Base-by-base conservation (phyloP, 129 eudicot genomes). In the Flaveria ramosissima region DNA sequence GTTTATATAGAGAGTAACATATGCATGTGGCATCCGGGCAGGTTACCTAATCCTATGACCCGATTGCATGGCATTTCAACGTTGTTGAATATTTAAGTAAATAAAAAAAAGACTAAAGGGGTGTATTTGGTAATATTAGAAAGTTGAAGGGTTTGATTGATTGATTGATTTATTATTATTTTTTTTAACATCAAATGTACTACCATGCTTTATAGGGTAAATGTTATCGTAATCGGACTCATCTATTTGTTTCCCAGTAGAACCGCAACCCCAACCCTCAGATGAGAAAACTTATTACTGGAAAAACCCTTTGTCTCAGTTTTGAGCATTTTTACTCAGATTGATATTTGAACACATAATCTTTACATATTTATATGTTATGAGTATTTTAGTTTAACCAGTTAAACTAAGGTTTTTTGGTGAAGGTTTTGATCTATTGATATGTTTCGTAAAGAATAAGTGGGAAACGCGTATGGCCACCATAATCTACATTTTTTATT, bases 31-130 rank as follows among this genome's bases (percentile, higher is more conserved):
- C 21, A 41, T 67, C 17, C 15, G 83, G 79, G 88, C 88, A 82
- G 93, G 87, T 89, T 70, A 89, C 93, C 93, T 84, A 88, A 79
- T 84, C 36, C 72, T 23, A 26, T 46, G 86, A 79, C 83, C 70
- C 70, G 11, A 68, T 82, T 82, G 92, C 89, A 87, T 84, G 89
- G 83, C 67, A 61, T 67, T 79, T 79, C 82, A 39, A 76, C 82
- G 78, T 81, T 56, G 68, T 80, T 67, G 61, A 73, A 72, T 61
- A 39, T 60, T 32, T 36, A 55, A 15, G 70, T 46, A 26, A 50
- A 77, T 51, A 53, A 17, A 60, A 4, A 73, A 7, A 73, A 10
- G 4, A 84, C 30, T 74, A 45, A 67, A 74, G 75, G 79, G 84
- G 64, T 63, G 63, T 56, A 60, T 59, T 32, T 55, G 45, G 64